phyloP scores from a whole-genome alignment of 1,284 basidiomycete species.

The Moniliella sp. region DNA sequence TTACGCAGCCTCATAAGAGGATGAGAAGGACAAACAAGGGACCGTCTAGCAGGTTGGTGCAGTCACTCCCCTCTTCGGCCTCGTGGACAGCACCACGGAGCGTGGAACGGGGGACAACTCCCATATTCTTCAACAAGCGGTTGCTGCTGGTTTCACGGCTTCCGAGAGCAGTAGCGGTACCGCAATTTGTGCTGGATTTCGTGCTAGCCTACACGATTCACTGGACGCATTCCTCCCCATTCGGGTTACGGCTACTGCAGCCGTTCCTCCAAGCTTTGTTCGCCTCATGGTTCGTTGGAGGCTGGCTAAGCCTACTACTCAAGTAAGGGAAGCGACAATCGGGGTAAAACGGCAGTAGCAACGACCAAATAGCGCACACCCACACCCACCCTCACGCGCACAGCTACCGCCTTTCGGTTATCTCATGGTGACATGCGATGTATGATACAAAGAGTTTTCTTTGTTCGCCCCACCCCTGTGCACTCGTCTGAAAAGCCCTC shows the following conservation, averaged over 20 bases:
- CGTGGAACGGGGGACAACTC: background rate
- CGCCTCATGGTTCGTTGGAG: slow-evolving; percentile 52
- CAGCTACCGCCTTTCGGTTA: no score
- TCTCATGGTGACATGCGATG: no score
- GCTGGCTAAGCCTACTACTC: slow-evolving; percentile 1
- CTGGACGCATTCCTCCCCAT: slow-evolving; percentile 78
- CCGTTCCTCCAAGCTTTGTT: slow-evolving; percentile 62
- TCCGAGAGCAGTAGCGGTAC: slow-evolving; percentile 1
- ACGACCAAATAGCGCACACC: no score
- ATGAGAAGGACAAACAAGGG: slow-evolving; percentile 3
- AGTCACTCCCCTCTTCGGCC: slow-evolving; percentile 3
- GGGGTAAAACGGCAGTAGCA: no score
- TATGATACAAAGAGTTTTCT: no score
- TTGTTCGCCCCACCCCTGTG: no score
- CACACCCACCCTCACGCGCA: no score
- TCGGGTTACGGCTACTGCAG: slow-evolving; percentile 66
- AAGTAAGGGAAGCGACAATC: slow-evolving; percentile 1
- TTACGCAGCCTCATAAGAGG: slow-evolving; percentile 33
- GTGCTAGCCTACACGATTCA: slow-evolving; percentile 82
- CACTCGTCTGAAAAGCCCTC: no score
- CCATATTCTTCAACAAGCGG: background rate
- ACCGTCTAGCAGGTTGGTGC: background rate
- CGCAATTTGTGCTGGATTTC: slow-evolving; percentile 62
- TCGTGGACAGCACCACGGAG: slow-evolving; percentile 2
- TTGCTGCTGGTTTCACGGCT: background rate